Base-by-base conservation (phyloP, 2,329 filamentous ascomycete species). In the Sarocladium brachiariae region DNA sequence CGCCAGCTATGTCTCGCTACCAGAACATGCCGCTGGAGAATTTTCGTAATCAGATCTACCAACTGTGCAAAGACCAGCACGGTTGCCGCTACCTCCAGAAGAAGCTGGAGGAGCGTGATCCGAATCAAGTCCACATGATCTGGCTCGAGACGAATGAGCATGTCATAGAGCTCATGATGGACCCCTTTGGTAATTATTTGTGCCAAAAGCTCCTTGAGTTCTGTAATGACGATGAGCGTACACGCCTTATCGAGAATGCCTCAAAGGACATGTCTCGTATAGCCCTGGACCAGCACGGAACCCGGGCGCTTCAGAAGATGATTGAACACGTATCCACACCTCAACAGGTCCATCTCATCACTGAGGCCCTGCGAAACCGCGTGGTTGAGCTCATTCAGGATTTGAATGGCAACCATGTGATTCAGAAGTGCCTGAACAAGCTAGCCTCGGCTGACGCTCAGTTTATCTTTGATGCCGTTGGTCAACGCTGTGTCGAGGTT, bases 161-260 rank as follows among this genome's bases (percentile, higher is more conserved):
- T 66, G 91, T 99, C 59, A 85, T 95, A 56, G 93, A 99, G 73
- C 77, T 99, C 57, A 99, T 99, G 93, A 96, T 90, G 54, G 92
- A 99, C 70, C 92, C 93, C 9, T 99, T 99, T 68, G 93, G 93
- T 66, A 99, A 99, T 75, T 99, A 99, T 70, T 83, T 99, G 58
- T 97, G 92, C 76, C 93, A 99, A 76, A 99, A 97, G 78, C 76
- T 99, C 55, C 80, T 99, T 27, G 93, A 99, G 71, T 95, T 86
- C 68, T 92, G 89, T 71, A 95, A 89, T 65, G 88, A 97, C 63
- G 89, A 96, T 49, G 92, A 99, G 74, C 89, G 93, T 57, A 97
- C 92, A 50, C 82, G 84, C 38, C 80, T 99, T 55, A 95, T 99
- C 60, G 84, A 91, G 68, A 96, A 95, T 60, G 90, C 93, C 35